phyloP scores from a whole-genome alignment of 2,329 filamentous ascomycete species.

The Pseudomassariella vexata region DNA sequence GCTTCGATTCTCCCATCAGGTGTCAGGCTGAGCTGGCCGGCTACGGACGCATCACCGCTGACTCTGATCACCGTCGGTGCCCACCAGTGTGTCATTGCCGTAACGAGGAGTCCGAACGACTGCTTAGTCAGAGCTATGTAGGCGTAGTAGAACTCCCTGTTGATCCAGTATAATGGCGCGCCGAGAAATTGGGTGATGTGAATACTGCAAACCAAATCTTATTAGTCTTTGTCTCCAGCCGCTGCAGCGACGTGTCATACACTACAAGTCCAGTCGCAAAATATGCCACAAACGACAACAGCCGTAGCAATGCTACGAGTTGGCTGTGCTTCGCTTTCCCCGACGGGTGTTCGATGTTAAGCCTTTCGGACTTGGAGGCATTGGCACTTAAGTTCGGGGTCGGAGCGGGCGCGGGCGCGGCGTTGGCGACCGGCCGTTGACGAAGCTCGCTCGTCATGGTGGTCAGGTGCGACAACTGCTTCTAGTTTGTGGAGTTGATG shows the following conservation, averaged over 20 bases:
- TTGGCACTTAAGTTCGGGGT: constrained; percentile 21
- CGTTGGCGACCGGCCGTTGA: constrained; percentile 20
- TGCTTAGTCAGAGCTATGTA: constrained; percentile 87
- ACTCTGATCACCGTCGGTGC: constrained; percentile 77
- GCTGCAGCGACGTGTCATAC: constrained; percentile 34
- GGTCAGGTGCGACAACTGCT: constrained; percentile 7
- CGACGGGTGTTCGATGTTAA: constrained; percentile 39
- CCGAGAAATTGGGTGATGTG: constrained; percentile 71
- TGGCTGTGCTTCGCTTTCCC: constrained; percentile 48
- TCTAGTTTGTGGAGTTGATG: no score
- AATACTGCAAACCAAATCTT: constrained; percentile 38
- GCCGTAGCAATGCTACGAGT: constrained; percentile 45
- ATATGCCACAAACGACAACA: constrained; percentile 44
- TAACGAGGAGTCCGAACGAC: constrained; percentile 72
- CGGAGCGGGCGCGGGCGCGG: constrained; percentile 21
- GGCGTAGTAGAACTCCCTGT: constrained; percentile 72
- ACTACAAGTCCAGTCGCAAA: constrained; percentile 42
- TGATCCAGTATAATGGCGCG: constrained; percentile 67
- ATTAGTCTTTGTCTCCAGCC: background rate
- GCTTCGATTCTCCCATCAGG: constrained; percentile 70
- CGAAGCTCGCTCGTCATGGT: constrained; percentile 31
- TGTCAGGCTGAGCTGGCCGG: constrained; percentile 65
- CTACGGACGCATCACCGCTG: constrained; percentile 76
- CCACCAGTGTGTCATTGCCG: constrained; percentile 80
- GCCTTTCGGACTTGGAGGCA: constrained; percentile 10